Evolutionary conservation across 306 rosid genomes (phyloP), one percentile per base, ranked within the genome.

Genomic region (Quercus suber): DNA sequence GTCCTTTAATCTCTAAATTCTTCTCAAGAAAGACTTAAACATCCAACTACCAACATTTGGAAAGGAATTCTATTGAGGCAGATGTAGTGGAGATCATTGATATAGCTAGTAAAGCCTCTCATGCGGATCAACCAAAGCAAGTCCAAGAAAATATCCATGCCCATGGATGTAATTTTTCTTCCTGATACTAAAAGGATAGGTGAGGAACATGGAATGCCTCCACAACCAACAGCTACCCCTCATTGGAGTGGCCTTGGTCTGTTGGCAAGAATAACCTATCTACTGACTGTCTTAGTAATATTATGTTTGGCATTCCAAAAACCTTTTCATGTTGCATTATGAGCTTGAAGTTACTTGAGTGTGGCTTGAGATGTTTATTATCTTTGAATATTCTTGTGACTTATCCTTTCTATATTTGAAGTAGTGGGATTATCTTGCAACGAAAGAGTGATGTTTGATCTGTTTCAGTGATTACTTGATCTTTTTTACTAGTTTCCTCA

Each of bases 151-250:
- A 65, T 92, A 75, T 88, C 89, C 80, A 18, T 6, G 17, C 85
- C 71, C 72, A 88, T 92, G 99, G 95, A 92, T 85, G 90, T 83
- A 76, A 80, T 92, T 88, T 95, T 95, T 73, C 88, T 92, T 76
- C 88, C 90, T 27, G 82, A 80, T 57, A 67, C 20, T 18, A 81
- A 88, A 59, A 82, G 20, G 19, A 30, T 37, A 75, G 83, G 82
- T 21, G 84, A 85, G 78, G 75, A 75, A 10, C 71, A 63, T 49
- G 78, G 86, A 73, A 80, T 84, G 3, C 79, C 87, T 20, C 69
- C 75, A 73, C 89, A 75, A 68, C 71, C 79, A 72, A 84, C 55
- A 13, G 45, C 57, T 17, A 64, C 87, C 35, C 88, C 89, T 74
- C 90, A 82, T 71, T 81, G 61, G 35, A 91, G 96, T 79, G 98